A percentile compares a stretch with the other conserved stretches of the same genome.
Conservation (phyloP, 805 yeast genomes). For the Nakazawaea wickerhamii region DNA sequence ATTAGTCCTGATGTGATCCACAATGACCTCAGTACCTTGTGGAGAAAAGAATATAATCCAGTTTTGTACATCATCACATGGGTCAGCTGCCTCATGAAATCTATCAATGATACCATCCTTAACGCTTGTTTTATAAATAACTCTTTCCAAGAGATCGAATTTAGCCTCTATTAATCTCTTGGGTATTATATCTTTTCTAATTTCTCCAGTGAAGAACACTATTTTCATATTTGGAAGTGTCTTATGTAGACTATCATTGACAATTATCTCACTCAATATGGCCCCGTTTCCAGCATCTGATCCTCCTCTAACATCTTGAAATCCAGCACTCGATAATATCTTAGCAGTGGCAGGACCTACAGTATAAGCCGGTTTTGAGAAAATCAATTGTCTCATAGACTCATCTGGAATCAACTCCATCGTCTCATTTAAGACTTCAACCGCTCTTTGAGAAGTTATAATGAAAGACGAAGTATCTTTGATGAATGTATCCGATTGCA, state of each 20-base stretch:
- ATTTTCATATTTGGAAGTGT: slow-evolving; percentile 3
- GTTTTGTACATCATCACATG: slow-evolving; percentile 19
- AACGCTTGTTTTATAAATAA: slow-evolving; percentile 64
- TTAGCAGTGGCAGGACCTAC: slow-evolving; percentile 87
- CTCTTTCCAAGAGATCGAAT: slow-evolving; percentile 47
- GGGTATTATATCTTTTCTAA: slow-evolving; percentile 79
- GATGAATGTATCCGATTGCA: slow-evolving; percentile 39
- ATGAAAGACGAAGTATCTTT: slow-evolving; percentile 47
- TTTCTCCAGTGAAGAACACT: slow-evolving; percentile 81
- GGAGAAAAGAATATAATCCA: slow-evolving; percentile 93
- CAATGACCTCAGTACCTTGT: slow-evolving; percentile 70
- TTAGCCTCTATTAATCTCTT: slow-evolving; percentile 40
- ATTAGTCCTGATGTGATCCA: slow-evolving; percentile 34
- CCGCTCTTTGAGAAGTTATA: slow-evolving; percentile 88
- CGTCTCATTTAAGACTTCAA: slow-evolving; percentile 60
- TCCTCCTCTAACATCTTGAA: slow-evolving; percentile 67
- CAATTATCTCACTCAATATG: slow-evolving; percentile 58
- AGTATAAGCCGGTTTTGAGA: slow-evolving; percentile 61
- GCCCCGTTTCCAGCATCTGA: slow-evolving; percentile 76
- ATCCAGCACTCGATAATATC: slow-evolving; percentile 57
- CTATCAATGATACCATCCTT: slow-evolving; percentile 40
- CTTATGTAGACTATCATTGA: slow-evolving; percentile 19
- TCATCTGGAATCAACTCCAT: slow-evolving; percentile 23
- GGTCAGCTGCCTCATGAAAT: slow-evolving; percentile 20
- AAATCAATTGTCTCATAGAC: slow-evolving; percentile 22